These are phyloP conservation scores for Fusarium hainanense DNA, from an alignment of 2,329 filamentous ascomycete species.

Conservation along the genomic window DNA sequence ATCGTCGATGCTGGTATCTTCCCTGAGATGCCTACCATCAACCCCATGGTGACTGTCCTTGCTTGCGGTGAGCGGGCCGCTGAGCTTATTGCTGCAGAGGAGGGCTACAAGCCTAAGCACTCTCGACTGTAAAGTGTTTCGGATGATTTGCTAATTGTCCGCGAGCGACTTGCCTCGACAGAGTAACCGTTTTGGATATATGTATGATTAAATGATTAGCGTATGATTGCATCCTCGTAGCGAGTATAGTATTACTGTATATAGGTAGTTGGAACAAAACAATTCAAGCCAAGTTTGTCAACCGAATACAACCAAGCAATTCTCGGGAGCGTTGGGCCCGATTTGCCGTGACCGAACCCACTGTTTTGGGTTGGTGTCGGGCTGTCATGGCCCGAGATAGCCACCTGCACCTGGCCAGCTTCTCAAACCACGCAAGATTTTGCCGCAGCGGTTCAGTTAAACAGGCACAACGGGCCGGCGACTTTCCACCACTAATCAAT, in stretches of 20 bases:
- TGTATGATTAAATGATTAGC: slow-evolving; percentile 38
- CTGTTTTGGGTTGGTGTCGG: slow-evolving; percentile 11
- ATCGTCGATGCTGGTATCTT: slow-evolving; percentile 91
- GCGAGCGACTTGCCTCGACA: slow-evolving; percentile 4
- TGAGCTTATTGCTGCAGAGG: slow-evolving; percentile 79
- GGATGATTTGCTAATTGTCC: neutral
- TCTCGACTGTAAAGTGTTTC: slow-evolving; percentile 47
- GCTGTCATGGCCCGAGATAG: slow-evolving; percentile 7
- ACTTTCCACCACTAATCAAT: slow-evolving; percentile 10
- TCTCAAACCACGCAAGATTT: slow-evolving; percentile 12
- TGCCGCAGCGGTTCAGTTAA: slow-evolving; percentile 11
- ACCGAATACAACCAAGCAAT: neutral
- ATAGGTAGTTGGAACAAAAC: slow-evolving; percentile 26
- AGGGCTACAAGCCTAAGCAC: slow-evolving; percentile 60
- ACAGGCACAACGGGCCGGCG: slow-evolving; percentile 28
- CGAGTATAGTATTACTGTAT: slow-evolving; percentile 9
- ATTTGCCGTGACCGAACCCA: slow-evolving; percentile 10
- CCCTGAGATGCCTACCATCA: slow-evolving; percentile 86
- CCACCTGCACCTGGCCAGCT: neutral
- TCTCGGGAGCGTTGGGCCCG: slow-evolving; percentile 26
- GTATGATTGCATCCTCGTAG: slow-evolving; percentile 31
- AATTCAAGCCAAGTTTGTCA: slow-evolving; percentile 3
- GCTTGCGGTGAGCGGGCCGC: slow-evolving; percentile 85
- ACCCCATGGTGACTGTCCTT: slow-evolving; percentile 91
- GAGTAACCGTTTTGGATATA: slow-evolving; percentile 22